Percentiles rank a stretch among this genome's conserved stretches.
Evolutionary conservation across 2,329 filamentous ascomycete species (phyloP).

Genomic region (Pyrenophora teres): DNA sequence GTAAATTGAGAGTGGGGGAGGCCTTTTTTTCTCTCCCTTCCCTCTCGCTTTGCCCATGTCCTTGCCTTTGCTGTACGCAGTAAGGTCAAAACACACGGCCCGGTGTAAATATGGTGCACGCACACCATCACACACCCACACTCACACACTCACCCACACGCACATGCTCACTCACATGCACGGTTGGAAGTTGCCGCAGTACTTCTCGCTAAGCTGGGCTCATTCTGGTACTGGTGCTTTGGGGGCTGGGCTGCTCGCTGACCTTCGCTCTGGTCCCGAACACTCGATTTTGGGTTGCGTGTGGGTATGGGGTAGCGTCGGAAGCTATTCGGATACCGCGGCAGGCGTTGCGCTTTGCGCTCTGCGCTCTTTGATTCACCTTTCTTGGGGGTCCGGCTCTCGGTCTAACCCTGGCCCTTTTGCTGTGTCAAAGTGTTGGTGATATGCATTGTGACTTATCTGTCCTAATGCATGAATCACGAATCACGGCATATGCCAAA

Average conservation of each 20-base stretch:
- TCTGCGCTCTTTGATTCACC: no score
- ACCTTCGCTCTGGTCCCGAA: no score
- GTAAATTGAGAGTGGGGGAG: slow-evolving; percentile 5
- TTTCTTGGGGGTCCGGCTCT: no score
- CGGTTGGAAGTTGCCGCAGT: background rate
- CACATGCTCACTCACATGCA: background rate
- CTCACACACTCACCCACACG: no score
- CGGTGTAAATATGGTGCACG: background rate
- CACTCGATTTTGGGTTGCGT: background rate
- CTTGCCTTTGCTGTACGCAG: no score
- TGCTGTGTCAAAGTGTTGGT: no score
- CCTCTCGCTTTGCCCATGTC: background rate
- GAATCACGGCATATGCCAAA: no score
- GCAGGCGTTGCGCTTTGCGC: background rate
- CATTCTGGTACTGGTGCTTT: background rate
- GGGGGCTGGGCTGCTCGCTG: background rate
- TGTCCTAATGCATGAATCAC: no score
- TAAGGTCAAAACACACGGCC: slow-evolving; percentile 5
- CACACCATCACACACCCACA: no score
- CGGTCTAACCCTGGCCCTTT: no score
- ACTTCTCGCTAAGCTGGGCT: background rate
- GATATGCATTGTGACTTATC: no score
- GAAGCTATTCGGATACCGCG: slow-evolving; percentile 3
- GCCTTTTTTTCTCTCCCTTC: background rate
- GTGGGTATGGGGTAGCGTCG: slow-evolving; percentile 8